Evolutionary conservation across 768 basidiomycete genomes (phyloP).

Genomic region (Rhizopogon sp.): DNA sequence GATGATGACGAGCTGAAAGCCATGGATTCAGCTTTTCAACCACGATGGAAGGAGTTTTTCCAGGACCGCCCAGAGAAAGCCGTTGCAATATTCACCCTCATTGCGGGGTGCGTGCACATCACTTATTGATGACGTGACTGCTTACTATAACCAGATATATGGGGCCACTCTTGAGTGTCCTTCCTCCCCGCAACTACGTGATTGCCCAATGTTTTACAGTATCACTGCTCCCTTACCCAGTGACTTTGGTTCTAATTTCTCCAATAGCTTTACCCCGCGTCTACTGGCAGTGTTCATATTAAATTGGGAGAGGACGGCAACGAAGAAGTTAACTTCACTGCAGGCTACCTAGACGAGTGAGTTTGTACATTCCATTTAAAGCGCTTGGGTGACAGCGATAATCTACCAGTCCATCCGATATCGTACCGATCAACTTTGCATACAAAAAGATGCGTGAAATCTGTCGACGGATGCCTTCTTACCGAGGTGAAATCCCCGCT

Average conservation of each 20-base stretch:
- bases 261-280: conserved; percentile 36
- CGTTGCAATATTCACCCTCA: background rate
- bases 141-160: background rate
- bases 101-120: background rate
- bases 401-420: conserved; percentile 16
- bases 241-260: background rate
- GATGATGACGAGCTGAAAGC: conserved; percentile 13
- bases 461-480: conserved; percentile 36
- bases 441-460: conserved; percentile 25
- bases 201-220: conserved; percentile 26
- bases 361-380: conserved; percentile 4
- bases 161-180: background rate
- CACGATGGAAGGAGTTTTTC: conserved; percentile 17
- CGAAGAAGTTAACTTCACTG: conserved; percentile 36
- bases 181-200: conserved; percentile 14
- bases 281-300: conserved; percentile 45
- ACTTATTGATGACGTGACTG: background rate
- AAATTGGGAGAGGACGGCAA: conserved; percentile 35
- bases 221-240: background rate
- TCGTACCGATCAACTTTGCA: conserved; percentile 20
- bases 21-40: conserved; percentile 14
- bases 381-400: background rate
- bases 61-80: conserved; percentile 16
- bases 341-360: conserved; percentile 43
- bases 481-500: conserved; percentile 27